These are phyloP conservation scores for Colletotrichum coccodes DNA, from an alignment of 2,329 filamentous ascomycete species.

Conservation along the genomic window DNA sequence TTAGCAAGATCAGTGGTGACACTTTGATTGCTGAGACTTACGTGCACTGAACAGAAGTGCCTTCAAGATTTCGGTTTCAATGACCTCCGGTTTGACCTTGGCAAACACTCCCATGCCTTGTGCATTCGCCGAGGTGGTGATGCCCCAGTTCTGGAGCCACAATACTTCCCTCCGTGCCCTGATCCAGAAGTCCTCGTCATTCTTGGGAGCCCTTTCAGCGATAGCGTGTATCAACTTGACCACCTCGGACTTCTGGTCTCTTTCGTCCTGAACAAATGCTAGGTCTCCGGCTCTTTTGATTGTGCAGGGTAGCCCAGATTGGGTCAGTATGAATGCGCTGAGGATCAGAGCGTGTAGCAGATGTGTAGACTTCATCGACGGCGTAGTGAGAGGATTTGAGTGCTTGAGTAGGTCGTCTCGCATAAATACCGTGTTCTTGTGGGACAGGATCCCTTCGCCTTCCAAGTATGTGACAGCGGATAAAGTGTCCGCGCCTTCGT, in stretches of 20 bases:
- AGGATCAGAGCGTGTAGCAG: conserved; percentile 72
- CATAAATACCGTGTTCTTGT: conserved; percentile 55
- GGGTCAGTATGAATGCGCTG: conserved; percentile 67
- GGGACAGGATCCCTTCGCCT: conserved; percentile 45
- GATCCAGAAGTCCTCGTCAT: conserved; percentile 73
- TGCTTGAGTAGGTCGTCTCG: conserved; percentile 65
- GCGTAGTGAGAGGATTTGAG: conserved; percentile 73
- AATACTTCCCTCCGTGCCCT: conserved; percentile 71
- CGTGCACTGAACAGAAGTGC: conserved; percentile 70
- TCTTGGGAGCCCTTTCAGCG: conserved; percentile 59
- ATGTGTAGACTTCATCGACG: conserved; percentile 62
- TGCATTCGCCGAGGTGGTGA: conserved; percentile 48
- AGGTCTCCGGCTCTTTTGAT: conserved; percentile 70
- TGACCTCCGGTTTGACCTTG: conserved; percentile 65
- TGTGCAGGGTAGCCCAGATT: conserved; percentile 59
- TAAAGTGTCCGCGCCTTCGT: conserved; percentile 57
- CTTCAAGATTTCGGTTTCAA: conserved; percentile 79
- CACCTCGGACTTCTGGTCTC: conserved; percentile 72
- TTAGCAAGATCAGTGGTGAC: neutral
- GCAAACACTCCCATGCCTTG: conserved; percentile 71
- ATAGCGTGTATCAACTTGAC: conserved; percentile 67
- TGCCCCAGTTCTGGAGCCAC: conserved; percentile 80
- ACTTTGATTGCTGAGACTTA: conserved; percentile 50
- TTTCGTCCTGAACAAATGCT: conserved; percentile 68
- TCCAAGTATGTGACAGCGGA: conserved; percentile 44